Conservation (phyloP, 2,329 filamentous ascomycete species). For the Ascochyta lentis region DNA sequence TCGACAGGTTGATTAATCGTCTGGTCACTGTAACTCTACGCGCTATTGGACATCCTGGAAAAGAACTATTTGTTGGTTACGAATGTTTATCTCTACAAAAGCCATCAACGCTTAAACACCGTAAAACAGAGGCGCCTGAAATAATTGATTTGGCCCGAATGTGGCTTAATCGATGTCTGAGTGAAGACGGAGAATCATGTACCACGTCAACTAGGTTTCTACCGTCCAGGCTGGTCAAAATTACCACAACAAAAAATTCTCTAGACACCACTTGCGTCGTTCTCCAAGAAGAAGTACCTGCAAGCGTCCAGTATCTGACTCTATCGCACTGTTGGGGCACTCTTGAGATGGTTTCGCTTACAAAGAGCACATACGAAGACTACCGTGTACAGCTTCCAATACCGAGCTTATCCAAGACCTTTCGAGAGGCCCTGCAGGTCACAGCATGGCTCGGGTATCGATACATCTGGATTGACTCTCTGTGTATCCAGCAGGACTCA, state of each 20-base stretch:
- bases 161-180: not conserved
- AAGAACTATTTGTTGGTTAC: too few species aligned
- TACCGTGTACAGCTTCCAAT: not conserved
- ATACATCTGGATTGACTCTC: conserved; percentile 21
- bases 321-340: conserved; percentile 10
- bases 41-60: too few species aligned
- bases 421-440: not conserved
- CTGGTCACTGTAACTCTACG: too few species aligned
- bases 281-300: not conserved
- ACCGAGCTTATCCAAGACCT: conserved; percentile 1
- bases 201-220: not conserved
- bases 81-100: too few species aligned
- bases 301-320: not conserved
- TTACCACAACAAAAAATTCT: not conserved
- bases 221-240: not conserved
- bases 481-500: conserved; percentile 20
- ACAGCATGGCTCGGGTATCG: conserved; percentile 3
- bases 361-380: not conserved
- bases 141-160: not conserved
- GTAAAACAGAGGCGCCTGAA: too few species aligned
- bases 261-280: not conserved
- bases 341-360: not conserved
- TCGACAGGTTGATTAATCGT: not conserved
- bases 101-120: too few species aligned
- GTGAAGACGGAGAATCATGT: not conserved